Base-by-base conservation (phyloP, 1,139 yeast species). In the Taphrina wiesneri region DNA sequence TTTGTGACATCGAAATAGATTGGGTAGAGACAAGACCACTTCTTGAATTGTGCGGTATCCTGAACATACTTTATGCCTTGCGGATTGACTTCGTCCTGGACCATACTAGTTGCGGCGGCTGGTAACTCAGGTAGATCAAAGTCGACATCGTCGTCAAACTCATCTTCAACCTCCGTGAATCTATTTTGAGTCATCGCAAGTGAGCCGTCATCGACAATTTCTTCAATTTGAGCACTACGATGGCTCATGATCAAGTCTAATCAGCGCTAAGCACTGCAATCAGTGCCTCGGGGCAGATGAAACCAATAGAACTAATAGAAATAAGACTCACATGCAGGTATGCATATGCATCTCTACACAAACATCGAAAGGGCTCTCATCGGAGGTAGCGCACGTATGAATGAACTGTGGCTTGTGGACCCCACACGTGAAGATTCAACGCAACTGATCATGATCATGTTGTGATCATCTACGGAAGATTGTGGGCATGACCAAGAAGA, bases 1-100 rank as follows among this genome's bases (percentile, higher is more conserved):
- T 96, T 83, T 71, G 83, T 83, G 66, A 80, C 82, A 77, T 93
- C 98, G 75, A 93, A 93, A 77, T 93, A 93, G 73, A 96, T 88
- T 17, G 99, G 99, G 74, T 93, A 93, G 49, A 93, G 54, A 19
- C 66, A 56, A 21, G 51, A 47, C 68, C 68, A 66, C 21, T 41
- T 28, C 28, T 63, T 63, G 57, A 63, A 63, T n/a, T 56, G 63
- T 19, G 63, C 47, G 21, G 60, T 52, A 28, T 63, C 66, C n/a
- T 63, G 57, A 5, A 62, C 65, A 30, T 53, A 62, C 25, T 45
- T 28, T 23, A 62, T 54, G 7, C 65, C 65, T 13, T 34, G 43
- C 6, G 65, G 65, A 32, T 54, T 49, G 21, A 60, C 41, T 9
- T 25, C 53, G 30, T 53, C 65, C 21, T 19, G 26, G 7, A 21